Evolutionary conservation across 1,139 yeast species (phyloP).

Genomic region (Arxiozyma slooffiae): DNA sequence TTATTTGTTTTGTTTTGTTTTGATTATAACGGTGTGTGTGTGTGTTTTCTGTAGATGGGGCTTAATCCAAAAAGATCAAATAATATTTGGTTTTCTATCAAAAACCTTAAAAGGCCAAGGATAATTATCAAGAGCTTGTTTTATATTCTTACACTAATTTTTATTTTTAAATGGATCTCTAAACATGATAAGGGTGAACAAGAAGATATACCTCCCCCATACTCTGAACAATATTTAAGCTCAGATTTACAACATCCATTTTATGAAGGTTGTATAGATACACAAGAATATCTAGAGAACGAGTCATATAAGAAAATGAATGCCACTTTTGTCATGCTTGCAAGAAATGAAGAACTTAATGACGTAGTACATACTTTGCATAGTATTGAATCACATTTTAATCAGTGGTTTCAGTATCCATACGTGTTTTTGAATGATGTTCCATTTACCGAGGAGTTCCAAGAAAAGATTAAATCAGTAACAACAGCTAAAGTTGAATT

Average conservation of each 20-base stretch:
- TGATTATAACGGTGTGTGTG: neutral
- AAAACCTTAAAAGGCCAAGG: neutral
- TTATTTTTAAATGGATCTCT: neutral
- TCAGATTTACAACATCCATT: conserved; percentile 32
- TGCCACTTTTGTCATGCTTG: conserved; percentile 74
- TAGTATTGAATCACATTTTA: conserved; percentile 74
- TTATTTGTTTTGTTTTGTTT: neutral
- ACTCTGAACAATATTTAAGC: conserved; percentile 13
- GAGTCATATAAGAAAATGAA: conserved; percentile 40
- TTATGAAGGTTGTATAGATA: conserved; percentile 41
- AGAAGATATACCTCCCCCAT: neutral
- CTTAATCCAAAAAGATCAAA: neutral
- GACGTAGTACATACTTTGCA: conserved; percentile 62
- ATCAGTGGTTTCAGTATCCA: conserved; percentile 84
- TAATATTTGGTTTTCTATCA: neutral
- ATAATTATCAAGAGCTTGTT: neutral
- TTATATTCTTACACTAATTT: neutral
- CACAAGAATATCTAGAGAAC: conserved; percentile 25
- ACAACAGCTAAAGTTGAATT: conserved; percentile 40
- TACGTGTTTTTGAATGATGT: conserved; percentile 80
- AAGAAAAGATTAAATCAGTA: conserved; percentile 37
- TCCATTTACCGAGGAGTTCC: conserved; percentile 58
- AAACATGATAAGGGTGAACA: neutral
- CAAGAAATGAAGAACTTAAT: conserved; percentile 63
- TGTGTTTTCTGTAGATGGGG: neutral